A percentile compares a stretch with the other conserved stretches of the same genome.
These are phyloP conservation scores for Ascochyta fabae DNA, from an alignment of 2,329 filamentous ascomycete species.

Conservation along the genomic window DNA sequence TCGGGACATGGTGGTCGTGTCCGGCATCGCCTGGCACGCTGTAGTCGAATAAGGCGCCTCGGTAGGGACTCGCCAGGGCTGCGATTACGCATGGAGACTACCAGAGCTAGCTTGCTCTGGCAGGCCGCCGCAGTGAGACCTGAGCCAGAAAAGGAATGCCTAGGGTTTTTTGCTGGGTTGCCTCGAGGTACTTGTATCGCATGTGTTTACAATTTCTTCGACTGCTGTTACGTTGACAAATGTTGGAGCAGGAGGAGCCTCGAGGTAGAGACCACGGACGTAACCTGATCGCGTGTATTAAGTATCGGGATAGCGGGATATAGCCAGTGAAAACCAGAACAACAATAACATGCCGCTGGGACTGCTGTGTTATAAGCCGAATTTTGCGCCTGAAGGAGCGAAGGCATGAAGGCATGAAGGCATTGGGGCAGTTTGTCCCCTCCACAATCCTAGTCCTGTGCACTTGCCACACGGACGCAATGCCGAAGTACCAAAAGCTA, in stretches of 20 bases:
- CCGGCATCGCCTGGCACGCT: slow-evolving; percentile 52
- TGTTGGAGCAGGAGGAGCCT: slow-evolving; percentile 47
- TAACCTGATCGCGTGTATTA: slow-evolving; percentile 49
- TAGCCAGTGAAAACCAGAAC: slow-evolving; percentile 33
- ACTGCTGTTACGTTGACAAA: slow-evolving; percentile 52
- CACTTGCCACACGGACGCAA: slow-evolving; percentile 52
- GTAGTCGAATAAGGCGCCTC: slow-evolving; percentile 57
- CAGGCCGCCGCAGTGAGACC: slow-evolving; percentile 55
- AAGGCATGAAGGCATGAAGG: slow-evolving; percentile 51
- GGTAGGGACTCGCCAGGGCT: slow-evolving; percentile 57
- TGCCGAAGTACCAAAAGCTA: slow-evolving; percentile 49
- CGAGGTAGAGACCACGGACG: slow-evolving; percentile 33
- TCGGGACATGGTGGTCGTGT: slow-evolving; percentile 50
- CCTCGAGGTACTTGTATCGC: slow-evolving; percentile 48
- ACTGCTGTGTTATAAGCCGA: slow-evolving; percentile 49
- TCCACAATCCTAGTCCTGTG: slow-evolving; percentile 49
- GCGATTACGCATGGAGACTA: slow-evolving; percentile 59
- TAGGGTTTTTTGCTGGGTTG: slow-evolving; percentile 45
- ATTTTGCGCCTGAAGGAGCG: slow-evolving; percentile 44
- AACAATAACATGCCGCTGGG: slow-evolving; percentile 40
- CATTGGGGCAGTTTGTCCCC: slow-evolving; percentile 47
- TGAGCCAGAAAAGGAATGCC: slow-evolving; percentile 50
- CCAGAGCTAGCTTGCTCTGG: slow-evolving; percentile 58
- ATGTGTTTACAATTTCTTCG: slow-evolving; percentile 50
- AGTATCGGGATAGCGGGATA: slow-evolving; percentile 48